Percentiles rank a stretch among this genome's conserved stretches.
Conservation (phyloP, 805 yeast species). For the Saccharomyces eubayanus region DNA sequence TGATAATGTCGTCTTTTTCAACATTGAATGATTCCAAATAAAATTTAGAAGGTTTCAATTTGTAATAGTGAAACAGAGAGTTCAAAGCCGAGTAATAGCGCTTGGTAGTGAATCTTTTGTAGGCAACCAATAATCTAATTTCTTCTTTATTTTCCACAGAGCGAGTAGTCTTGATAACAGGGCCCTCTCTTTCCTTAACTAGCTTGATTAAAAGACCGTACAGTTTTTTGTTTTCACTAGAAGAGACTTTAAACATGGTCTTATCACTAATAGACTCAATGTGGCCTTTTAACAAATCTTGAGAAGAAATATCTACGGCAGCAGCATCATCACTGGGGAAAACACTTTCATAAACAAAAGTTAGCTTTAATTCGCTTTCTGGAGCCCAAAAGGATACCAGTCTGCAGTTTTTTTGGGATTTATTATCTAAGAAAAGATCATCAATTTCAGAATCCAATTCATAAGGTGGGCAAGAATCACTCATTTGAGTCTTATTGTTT, state of each 20-base stretch:
- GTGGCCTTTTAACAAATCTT: constrained; percentile 32
- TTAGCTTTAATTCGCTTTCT: constrained; percentile 27
- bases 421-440: constrained; percentile 63
- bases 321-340: constrained; percentile 32
- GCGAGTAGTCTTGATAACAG: constrained; percentile 74
- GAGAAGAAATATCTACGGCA: constrained; percentile 13
- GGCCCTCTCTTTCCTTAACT: constrained; percentile 74
- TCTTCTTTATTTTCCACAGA: constrained; percentile 75
- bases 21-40: constrained; percentile 82
- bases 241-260: constrained; percentile 68
- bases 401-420: constrained; percentile 59
- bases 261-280: constrained; percentile 67
- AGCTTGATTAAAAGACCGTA: constrained; percentile 65
- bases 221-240: constrained; percentile 67
- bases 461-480: constrained; percentile 31
- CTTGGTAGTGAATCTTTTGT: constrained; percentile 73
- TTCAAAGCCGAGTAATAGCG: constrained; percentile 81
- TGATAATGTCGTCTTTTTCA: constrained; percentile 67
- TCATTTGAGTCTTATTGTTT: not conserved
- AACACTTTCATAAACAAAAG: constrained; percentile 70
- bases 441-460: constrained; percentile 72
- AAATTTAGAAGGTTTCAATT: constrained; percentile 74
- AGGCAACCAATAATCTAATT: constrained; percentile 82
- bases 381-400: constrained; percentile 50
- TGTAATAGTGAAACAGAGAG: constrained; percentile 81